Evolutionary conservation across 352 stramenopile genomes (phyloP).

Genomic region (Porosira glacialis): DNA sequence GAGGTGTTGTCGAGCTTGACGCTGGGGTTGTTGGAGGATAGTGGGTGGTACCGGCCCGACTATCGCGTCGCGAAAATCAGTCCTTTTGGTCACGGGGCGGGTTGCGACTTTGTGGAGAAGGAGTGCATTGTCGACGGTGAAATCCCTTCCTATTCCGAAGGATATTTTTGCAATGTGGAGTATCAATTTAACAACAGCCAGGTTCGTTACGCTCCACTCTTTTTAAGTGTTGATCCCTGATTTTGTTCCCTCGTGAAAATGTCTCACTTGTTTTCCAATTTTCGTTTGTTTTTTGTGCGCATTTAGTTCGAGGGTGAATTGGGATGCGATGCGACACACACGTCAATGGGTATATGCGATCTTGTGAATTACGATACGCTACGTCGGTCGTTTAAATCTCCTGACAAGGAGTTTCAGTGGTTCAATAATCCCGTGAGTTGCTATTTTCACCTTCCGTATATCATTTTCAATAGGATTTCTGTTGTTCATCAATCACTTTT

Average conservation of each 20-base stretch:
- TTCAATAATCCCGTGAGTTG: slow-evolving; percentile 23
- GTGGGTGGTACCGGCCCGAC: slow-evolving; percentile 51
- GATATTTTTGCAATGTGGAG: slow-evolving; percentile 30
- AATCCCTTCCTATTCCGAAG: slow-evolving; percentile 13
- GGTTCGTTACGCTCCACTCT: slow-evolving; percentile 11
- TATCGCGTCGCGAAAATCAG: slow-evolving; percentile 38
- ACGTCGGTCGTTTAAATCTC: slow-evolving; percentile 18
- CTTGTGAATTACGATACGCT: slow-evolving; percentile 23
- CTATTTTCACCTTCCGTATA: background rate
- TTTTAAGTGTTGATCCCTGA: slow-evolving; percentile 31
- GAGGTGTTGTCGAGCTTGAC: slow-evolving; percentile 40
- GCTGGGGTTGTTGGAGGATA: slow-evolving; percentile 52
- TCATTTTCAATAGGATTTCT: background rate
- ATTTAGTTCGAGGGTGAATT: slow-evolving; percentile 10
- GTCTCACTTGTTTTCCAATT: too few species aligned
- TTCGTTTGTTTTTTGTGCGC: background rate
- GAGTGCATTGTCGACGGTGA: slow-evolving; percentile 30
- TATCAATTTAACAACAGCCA: slow-evolving; percentile 7
- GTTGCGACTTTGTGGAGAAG: slow-evolving; percentile 42
- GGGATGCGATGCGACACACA: slow-evolving; percentile 36
- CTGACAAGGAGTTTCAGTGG: slow-evolving; percentile 23
- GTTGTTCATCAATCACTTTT: background rate
- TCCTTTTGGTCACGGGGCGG: slow-evolving; percentile 31
- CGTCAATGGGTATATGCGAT: slow-evolving; percentile 30
- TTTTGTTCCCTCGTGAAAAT: too few species aligned